Evolutionary conservation across 495 filamentous ascomycete species (phyloP), one percentile per base, ranked within the genome.

Genomic region (Neohortaea acidophila): DNA sequence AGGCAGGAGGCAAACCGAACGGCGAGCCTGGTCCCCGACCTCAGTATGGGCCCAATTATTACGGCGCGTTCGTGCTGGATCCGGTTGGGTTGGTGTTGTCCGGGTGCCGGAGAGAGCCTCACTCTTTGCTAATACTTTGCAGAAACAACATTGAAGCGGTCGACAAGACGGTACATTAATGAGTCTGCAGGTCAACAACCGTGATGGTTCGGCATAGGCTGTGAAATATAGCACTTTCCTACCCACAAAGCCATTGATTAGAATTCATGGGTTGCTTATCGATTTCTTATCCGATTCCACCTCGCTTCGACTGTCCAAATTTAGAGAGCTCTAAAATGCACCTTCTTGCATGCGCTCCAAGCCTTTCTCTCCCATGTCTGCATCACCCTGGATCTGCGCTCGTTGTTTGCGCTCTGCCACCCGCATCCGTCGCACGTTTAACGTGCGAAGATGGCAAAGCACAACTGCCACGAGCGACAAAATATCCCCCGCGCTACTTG

Each of bases 401-500:
- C 29, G 31, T 28, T 60, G 58, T 44, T 40, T 58, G 19, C 35
- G 39, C 17, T 50, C 50, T 11, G 2, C 48, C 1, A 22, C 41
- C 19, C 22, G 9, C 19, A 14, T 24, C 20, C 25, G 12, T 10
- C 15, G 15, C 12, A 18, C 19, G 4, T 31, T 26, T 11, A 32
- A 8, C n/a, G 8, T 2, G 2, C 15, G 13, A 19, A 31, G 22
- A 22, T 29, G 14, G 17, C 28, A 44, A 17, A 33, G 15, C 14
- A 32, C 37, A 43, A 22, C 47, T 11, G 25, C 41, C 10, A 27
- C 33, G 11, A 6, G 19, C 21, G 43, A 52, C 19, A 17, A 41
- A 25, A 56, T 81, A 22, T 77, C 73, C 1, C 61, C 73, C 36
- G 65, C 68, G 19, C 62, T 86, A 13, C 64, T 85, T 28, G 60